A percentile compares a stretch with the other conserved stretches of the same genome.
Evolutionary conservation across 768 basidiomycete genomes (phyloP).

Genomic region (Podaxis sp.): DNA sequence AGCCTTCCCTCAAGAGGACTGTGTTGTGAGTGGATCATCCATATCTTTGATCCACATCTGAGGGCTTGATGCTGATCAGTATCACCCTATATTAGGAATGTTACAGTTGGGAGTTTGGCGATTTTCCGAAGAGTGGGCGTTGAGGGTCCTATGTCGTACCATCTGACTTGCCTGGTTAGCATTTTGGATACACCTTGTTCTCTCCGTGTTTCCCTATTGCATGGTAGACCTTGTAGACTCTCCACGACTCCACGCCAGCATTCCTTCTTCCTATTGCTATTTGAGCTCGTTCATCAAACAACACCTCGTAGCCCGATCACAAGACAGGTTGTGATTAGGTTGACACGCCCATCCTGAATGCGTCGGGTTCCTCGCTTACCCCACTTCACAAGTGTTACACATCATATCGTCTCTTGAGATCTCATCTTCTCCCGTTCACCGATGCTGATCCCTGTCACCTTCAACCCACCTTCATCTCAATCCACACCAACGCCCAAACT

Average conservation of each 20-base stretch:
- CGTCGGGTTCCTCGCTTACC: not conserved
- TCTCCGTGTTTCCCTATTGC: not conserved
- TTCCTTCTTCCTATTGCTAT: not conserved
- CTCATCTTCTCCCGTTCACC: not conserved
- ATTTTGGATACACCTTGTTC: not conserved
- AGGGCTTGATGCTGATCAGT: not conserved
- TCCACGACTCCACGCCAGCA: not conserved
- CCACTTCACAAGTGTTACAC: not conserved
- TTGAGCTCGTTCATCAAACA: not conserved
- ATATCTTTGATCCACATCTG: not conserved
- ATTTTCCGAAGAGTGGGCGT: constrained; percentile 19
- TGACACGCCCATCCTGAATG: not conserved
- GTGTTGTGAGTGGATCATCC: constrained; percentile 49
- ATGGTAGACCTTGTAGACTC: not conserved
- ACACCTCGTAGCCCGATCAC: not conserved
- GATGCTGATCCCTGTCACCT: constrained; percentile 68
- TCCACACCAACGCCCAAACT: constrained; percentile 33
- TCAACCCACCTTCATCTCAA: constrained; percentile 27
- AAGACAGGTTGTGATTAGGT: constrained; percentile 1
- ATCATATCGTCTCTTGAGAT: not conserved
- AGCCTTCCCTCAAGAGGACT: constrained; percentile 53
- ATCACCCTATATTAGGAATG: constrained; percentile 44
- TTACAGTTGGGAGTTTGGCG: constrained; percentile 66
- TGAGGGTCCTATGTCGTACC: not conserved
- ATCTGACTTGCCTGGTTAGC: too few species aligned